A percentile compares a stretch with the other conserved stretches of the same genome.
Evolutionary conservation across 805 yeast genomes (phyloP).

Genomic region (Sugiyamaella marilandica): DNA sequence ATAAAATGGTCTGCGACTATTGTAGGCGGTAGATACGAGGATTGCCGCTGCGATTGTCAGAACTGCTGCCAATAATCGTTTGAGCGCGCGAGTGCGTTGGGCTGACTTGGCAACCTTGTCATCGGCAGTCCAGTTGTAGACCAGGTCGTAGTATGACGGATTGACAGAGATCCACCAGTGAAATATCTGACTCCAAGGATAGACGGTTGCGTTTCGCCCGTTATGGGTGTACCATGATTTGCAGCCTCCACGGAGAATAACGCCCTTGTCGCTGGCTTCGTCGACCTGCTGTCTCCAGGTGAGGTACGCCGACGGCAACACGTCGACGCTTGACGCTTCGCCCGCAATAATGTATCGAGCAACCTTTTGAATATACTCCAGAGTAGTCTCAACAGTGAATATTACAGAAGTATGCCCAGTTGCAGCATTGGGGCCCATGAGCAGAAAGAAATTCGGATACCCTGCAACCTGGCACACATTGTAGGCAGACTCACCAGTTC

Average conservation of each 20-base stretch:
- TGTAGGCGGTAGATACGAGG: background rate
- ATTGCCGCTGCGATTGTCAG: background rate
- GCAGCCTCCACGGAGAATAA: conserved; percentile 18
- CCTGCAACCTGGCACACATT: conserved; percentile 18
- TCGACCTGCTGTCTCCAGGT: conserved; percentile 13
- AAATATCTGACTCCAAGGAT: conserved; percentile 18
- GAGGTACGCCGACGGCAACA: conserved; percentile 16
- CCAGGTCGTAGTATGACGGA: conserved; percentile 8
- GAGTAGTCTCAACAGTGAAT: conserved; percentile 18
- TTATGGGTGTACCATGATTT: conserved; percentile 17
- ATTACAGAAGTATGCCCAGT: conserved; percentile 20
- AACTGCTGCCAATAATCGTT: background rate
- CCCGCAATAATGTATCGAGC: conserved; percentile 14
- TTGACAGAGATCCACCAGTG: conserved; percentile 15
- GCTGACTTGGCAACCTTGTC: background rate
- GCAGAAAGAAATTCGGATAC: conserved; percentile 17
- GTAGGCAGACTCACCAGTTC: conserved; percentile 17
- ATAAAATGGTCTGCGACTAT: too few species aligned
- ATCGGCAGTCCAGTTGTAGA: background rate
- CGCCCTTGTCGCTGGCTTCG: conserved; percentile 8
- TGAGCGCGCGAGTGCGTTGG: background rate
- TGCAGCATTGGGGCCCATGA: conserved; percentile 20
- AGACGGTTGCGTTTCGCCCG: conserved; percentile 15
- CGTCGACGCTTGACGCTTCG: conserved; percentile 12
- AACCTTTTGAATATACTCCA: conserved; percentile 14